Evolutionary conservation across 179 eudicot genomes (phyloP).

Genomic region (Silene noctiflora): DNA sequence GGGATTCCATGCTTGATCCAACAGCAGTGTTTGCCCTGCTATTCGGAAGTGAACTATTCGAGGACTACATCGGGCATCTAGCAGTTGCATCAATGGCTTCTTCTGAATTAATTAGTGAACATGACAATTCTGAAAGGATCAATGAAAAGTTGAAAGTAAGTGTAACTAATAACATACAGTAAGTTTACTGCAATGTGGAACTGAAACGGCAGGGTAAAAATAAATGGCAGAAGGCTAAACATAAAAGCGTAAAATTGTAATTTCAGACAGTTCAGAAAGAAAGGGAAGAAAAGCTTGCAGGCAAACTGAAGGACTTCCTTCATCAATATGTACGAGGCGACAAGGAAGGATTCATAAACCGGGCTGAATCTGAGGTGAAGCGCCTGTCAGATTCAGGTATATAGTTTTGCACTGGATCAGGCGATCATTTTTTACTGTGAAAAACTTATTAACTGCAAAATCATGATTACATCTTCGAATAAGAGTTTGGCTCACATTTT

Average conservation of each 20-base stretch:
- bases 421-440: neutral
- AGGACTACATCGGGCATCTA: constrained; percentile 86
- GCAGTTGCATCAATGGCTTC: constrained; percentile 96
- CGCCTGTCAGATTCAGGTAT: constrained; percentile 76
- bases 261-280: constrained; percentile 80
- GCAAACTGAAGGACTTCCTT: constrained; percentile 54
- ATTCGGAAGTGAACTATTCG: constrained; percentile 92
- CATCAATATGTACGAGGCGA: constrained; percentile 76
- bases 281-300: constrained; percentile 84
- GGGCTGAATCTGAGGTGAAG: constrained; percentile 70
- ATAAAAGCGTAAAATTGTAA: neutral
- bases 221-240: neutral
- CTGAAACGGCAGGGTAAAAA: neutral
- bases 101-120: constrained; percentile 56
- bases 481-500: neutral
- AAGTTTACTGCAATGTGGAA: neutral
- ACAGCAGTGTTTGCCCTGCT: constrained; percentile 84
- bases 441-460: neutral
- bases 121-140: constrained; percentile 61
- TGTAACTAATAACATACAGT: constrained; percentile 8
- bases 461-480: neutral
- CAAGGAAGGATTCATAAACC: constrained; percentile 53
- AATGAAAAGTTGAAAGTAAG: constrained; percentile 85
- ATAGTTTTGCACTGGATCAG: neutral
- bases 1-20: constrained; percentile 93